Percentiles rank a stretch among this genome's conserved stretches.
Conservation (phyloP, 78 protist genomes). For the slime mould (Dictyostelium discoideum) region dicty_2.7 NC_007090.3:4321501-4322000, state of each 20-base stretch:
- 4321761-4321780: not conserved
- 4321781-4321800: not conserved
- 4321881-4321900: not conserved
- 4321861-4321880: not conserved
- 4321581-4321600: not conserved
- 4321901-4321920: too few relatives aligned
- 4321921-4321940: too few relatives aligned
- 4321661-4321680: slow-evolving; percentile 74
- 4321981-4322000: too few relatives aligned
- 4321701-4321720: slow-evolving; percentile 33
- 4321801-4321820: not conserved
- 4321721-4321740: not conserved
- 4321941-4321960: too few relatives aligned
- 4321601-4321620: not conserved
- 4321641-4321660: not conserved
- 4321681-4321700: slow-evolving; percentile 54
- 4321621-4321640: not conserved
- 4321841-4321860: not conserved
- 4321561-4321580: too few relatives aligned
- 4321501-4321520: slow-evolving; percentile 84
- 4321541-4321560: not conserved
- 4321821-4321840: not conserved
- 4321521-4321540: slow-evolving; percentile 3
- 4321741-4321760: not conserved
- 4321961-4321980: too few relatives aligned